Base-by-base conservation (phyloP, 768 basidiomycete species). In the Boletus coccyginus region DNA sequence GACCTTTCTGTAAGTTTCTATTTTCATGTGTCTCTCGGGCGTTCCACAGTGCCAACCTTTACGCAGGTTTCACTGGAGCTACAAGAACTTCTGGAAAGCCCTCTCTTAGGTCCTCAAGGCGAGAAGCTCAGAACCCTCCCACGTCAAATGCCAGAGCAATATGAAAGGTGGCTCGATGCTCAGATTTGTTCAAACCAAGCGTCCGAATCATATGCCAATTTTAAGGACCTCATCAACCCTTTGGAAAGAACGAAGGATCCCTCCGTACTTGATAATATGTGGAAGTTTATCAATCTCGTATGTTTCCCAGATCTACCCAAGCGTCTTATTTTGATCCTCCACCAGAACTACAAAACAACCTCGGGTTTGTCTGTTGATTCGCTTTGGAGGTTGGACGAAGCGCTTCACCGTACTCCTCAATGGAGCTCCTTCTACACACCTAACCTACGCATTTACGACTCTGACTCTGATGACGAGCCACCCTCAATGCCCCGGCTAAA, bases 141-240 rank as follows among this genome's bases (percentile, higher is more conserved):
- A 16, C 81, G 78, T 38, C 66, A 77, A 45, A 84, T 83, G 76
- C 83, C 87, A 6, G 79, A 82, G 49, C 78, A 78, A 40, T 88
- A 84, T 58, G 80, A 86, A 53, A 63, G 65, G 47, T 93, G 90
- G 88, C 66, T 82, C 2, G 85, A 89, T 58, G 88, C 90, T 5
- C 84, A 88, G 62, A 66, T 82, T 46, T 75, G 75, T 56, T 92
- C 90, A 0, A 74, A 75, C 49, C 72, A 77, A 58, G 89, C 87
- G 16, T 79, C 85, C 2, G 73, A 77, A 45, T 68, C 73, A 48
- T 77, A 75, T 45, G 71, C 73, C 17, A 81, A 71, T 58, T 85
- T 80, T 66, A 79, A 85, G 63, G 79, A 83, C 57, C 62, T 80
- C 19, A 77, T 88, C 35, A 78, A 70, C 60, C 90, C 89, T 6